Percentiles rank a stretch among this genome's conserved stretches.
phyloP scores from a whole-genome alignment of 345 rosid species.

The Firmiana major region DNA sequence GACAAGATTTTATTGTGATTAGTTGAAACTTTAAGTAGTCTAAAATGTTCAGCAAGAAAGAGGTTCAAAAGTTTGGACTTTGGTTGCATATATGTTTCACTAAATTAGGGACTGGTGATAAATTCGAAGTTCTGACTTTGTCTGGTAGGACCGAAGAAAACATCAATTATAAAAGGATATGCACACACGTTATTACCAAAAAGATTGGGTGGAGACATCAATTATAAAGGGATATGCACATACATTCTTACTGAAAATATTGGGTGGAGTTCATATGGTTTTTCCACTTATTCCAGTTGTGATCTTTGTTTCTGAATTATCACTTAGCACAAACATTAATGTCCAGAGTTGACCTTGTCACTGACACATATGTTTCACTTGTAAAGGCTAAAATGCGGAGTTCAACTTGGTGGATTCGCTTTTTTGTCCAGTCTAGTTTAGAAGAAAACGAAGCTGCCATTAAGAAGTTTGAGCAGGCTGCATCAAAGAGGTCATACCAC shows the following conservation, averaged over 20 bases:
- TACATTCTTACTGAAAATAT: neutral
- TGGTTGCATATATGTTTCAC: neutral
- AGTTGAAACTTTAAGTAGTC: slow-evolving; percentile 3
- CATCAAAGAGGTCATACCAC: slow-evolving; percentile 52
- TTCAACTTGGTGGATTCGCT: slow-evolving; percentile 68
- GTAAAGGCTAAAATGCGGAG: slow-evolving; percentile 72
- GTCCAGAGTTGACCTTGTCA: neutral
- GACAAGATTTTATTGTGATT: neutral
- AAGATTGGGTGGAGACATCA: neutral
- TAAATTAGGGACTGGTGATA: neutral
- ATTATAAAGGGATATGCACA: neutral
- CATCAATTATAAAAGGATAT: neutral
- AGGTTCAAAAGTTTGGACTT: neutral
- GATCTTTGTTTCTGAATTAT: slow-evolving; percentile 2
- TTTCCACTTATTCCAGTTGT: neutral
- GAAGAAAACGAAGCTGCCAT: slow-evolving; percentile 58
- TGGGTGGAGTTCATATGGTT: neutral
- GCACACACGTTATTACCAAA: neutral
- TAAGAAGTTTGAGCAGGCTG: slow-evolving; percentile 67
- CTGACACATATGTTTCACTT: neutral
- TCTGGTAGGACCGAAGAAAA: neutral
- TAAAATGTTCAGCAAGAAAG: neutral
- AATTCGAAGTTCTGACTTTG: neutral
- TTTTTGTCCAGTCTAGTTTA: slow-evolving; percentile 55
- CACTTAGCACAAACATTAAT: neutral